Evolutionary conservation across 345 rosid genomes (phyloP).

Genomic region (Barbarea vulgaris): DNA sequence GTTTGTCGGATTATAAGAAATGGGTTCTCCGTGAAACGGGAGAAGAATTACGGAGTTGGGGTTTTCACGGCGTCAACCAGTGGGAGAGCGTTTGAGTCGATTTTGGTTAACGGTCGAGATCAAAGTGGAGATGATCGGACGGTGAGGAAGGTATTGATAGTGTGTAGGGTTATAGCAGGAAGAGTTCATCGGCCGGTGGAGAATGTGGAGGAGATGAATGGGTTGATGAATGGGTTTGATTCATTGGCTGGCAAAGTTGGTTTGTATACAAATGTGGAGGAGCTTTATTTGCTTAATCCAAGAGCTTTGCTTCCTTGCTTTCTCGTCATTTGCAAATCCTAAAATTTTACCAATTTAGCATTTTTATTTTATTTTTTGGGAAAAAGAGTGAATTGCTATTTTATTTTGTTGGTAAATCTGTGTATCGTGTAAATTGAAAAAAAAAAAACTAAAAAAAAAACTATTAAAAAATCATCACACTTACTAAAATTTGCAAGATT

Average conservation of each 20-base stretch:
- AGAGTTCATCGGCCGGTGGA: conserved; percentile 94
- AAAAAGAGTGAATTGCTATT: neutral
- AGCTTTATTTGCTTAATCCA: conserved; percentile 93
- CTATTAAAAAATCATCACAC: too few species aligned
- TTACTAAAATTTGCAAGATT: too few species aligned
- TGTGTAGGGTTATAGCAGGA: conserved; percentile 95
- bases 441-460: too few species aligned
- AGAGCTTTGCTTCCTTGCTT: conserved; percentile 93
- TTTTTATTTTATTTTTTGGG: neutral
- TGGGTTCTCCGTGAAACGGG: conserved; percentile 85
- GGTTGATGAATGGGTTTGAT: conserved; percentile 81
- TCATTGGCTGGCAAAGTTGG: conserved; percentile 97
- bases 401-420: conserved; percentile 8
- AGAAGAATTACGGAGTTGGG: conserved; percentile 75
- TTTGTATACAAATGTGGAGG: conserved; percentile 87
- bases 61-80: conserved; percentile 96
- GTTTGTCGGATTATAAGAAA: conserved; percentile 76
- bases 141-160: conserved; percentile 81
- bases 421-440: neutral
- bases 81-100: conserved; percentile 83
- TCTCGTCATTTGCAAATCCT: conserved; percentile 84
- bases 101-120: conserved; percentile 17
- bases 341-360: conserved; percentile 32
- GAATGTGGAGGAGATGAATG: conserved; percentile 77
- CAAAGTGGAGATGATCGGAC: conserved; percentile 44